A percentile compares a stretch with the other conserved stretches of the same genome.
Conservation (phyloP, 345 rosid genomes). For the Geranium brycei region DNA sequence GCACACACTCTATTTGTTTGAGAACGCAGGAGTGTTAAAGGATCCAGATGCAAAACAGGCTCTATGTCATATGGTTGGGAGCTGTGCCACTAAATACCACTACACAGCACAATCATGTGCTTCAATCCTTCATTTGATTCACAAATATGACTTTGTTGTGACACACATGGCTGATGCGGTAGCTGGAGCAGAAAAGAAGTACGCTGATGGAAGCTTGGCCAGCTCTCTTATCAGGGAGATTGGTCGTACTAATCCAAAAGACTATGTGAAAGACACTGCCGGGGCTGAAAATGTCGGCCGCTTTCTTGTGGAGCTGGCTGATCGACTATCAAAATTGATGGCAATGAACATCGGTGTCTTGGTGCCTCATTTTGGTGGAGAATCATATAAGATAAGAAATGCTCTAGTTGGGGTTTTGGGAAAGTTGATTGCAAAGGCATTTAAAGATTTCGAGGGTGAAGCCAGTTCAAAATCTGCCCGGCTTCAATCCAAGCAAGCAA, state of each 20-base stretch:
- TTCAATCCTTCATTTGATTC: slow-evolving; percentile 72
- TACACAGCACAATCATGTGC: slow-evolving; percentile 75
- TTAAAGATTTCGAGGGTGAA: slow-evolving; percentile 68
- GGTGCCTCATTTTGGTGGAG: slow-evolving; percentile 93
- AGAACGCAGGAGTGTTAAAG: slow-evolving; percentile 55
- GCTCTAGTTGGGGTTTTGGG: slow-evolving; percentile 84
- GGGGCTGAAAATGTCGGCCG: slow-evolving; percentile 98
- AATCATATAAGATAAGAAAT: slow-evolving; percentile 90
- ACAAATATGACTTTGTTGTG: slow-evolving; percentile 85
- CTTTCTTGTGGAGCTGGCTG: slow-evolving; percentile 87
- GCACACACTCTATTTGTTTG: slow-evolving; percentile 60
- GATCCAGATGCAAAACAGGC: slow-evolving; percentile 71
- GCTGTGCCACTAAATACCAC: slow-evolving; percentile 66
- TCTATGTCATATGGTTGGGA: slow-evolving; percentile 75
- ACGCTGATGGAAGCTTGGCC: slow-evolving; percentile 86
- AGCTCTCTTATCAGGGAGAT: slow-evolving; percentile 74
- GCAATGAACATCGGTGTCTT: slow-evolving; percentile 80
- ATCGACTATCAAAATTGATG: slow-evolving; percentile 63
- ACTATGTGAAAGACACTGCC: slow-evolving; percentile 70
- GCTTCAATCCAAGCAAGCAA: slow-evolving; percentile 90
- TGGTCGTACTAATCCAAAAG: slow-evolving; percentile 78
- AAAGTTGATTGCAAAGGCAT: slow-evolving; percentile 77
- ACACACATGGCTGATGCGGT: slow-evolving; percentile 83
- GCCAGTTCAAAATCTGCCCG: slow-evolving; percentile 68
- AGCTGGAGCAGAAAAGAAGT: slow-evolving; percentile 80